Percentiles rank a stretch among this genome's conserved stretches.
Conservation (phyloP, 2,329 filamentous ascomycete genomes). For the Orbilia blumenaviensis region DNA sequence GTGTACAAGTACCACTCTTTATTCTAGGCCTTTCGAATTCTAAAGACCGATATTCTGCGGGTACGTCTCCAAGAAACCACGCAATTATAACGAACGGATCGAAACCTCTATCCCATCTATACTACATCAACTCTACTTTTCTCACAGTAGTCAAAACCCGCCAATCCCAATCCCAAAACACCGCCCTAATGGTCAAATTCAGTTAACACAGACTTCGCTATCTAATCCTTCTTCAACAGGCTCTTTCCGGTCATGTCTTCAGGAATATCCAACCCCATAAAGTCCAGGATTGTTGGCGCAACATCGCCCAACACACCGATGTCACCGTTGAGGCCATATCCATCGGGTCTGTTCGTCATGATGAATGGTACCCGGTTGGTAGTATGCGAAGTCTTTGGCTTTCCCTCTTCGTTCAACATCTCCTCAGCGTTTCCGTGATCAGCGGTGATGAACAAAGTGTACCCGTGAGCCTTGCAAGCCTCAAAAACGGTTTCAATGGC, state of each 20-base stretch:
- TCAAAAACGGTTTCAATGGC: slow-evolving; percentile 93
- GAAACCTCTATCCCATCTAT: slow-evolving; percentile 16
- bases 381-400: slow-evolving; percentile 97
- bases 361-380: slow-evolving; percentile 97
- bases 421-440: slow-evolving; percentile 99
- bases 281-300: slow-evolving; percentile 87
- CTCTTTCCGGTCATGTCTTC: slow-evolving; percentile 90
- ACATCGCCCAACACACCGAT: slow-evolving; percentile 96
- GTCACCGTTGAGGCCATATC: slow-evolving; percentile 79
- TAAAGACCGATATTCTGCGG: neutral
- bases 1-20: neutral
- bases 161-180: slow-evolving; percentile 2
- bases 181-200: neutral
- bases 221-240: slow-evolving; percentile 77
- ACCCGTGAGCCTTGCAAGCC: slow-evolving; percentile 89
- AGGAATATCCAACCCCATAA: slow-evolving; percentile 90
- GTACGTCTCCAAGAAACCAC: neutral
- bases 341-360: slow-evolving; percentile 94
- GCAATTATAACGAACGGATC: slow-evolving; percentile 2
- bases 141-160: neutral
- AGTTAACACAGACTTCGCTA: neutral
- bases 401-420: slow-evolving; percentile 96
- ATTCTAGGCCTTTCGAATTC: neutral
- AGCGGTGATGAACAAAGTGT: slow-evolving; percentile 92
- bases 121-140: slow-evolving; percentile 5